These are phyloP conservation scores for Pseudogymnoascus sp. DNA, from an alignment of 2,329 filamentous ascomycete genomes.

Conservation along the genomic window DNA sequence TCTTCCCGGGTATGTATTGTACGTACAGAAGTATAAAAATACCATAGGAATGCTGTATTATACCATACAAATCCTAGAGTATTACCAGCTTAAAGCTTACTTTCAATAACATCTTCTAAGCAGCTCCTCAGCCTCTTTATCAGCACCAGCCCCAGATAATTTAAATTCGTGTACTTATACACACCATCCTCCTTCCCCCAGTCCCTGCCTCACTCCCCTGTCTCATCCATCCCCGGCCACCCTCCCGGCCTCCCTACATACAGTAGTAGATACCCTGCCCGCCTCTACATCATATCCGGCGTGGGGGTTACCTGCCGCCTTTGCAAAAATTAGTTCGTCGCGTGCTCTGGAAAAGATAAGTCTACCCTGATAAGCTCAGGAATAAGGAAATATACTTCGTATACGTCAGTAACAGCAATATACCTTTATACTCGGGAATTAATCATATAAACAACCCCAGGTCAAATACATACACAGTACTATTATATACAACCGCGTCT, in stretches of 20 bases:
- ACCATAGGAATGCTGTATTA: background rate
- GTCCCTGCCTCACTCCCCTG: background rate
- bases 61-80: background rate
- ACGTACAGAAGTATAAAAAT: too few relatives aligned
- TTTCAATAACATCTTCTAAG: background rate
- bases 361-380: background rate
- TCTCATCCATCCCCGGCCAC: background rate
- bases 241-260: background rate
- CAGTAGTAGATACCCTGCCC: background rate
- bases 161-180: background rate
- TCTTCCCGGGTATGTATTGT: too few relatives aligned
- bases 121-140: background rate
- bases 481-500: background rate
- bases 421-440: background rate
- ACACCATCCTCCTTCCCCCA: background rate
- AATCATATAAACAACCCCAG: background rate
- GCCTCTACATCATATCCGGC: background rate
- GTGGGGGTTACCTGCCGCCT: background rate
- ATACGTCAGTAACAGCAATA: background rate
- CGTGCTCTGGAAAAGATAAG: background rate
- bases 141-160: background rate
- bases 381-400: conserved; percentile 1
- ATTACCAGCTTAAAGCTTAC: background rate
- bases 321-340: background rate
- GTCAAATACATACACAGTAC: too few relatives aligned